Base-by-base conservation (phyloP, 768 basidiomycete genomes). In the Termitomyces sp. region DNA sequence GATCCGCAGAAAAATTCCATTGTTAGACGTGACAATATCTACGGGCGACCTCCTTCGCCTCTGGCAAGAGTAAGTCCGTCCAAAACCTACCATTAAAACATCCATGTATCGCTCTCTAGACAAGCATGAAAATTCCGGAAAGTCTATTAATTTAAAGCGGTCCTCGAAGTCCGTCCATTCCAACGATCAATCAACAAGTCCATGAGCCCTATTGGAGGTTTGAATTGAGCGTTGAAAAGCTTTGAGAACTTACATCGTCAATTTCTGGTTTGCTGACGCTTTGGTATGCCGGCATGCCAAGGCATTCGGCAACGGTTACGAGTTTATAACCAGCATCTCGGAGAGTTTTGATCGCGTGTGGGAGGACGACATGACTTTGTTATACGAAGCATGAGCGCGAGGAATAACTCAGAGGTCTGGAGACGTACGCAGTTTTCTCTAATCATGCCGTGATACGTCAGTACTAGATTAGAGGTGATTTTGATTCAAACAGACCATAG, bases 281-380 rank as follows among this genome's bases (percentile, higher is more conserved):
- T n/a, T 70, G 69, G 58, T 75, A 76, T 15, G 72, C 65, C 1
- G 57, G 51, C 43, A 58, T 51, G 15, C 71, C 72, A 8, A 77
- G 61, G 53, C 74, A 75, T 43, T 75, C 69, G 8, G 74, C 74
- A 28, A 77, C 55, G 10, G 73, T 73, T 44, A 77, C 75, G 28
- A 77, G 64, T 46, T 61, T 55, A 57, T 74, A 75, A 0, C 73
- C 73, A 32, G 68, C 68, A 15, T 47, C 58, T 55, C 68, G 56
- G 32, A 74, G 59, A 15, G 48, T 51, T 22, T 59, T 45, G 24
- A 73, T 68, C 30, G 68, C 71, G 42, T 66, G 65, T 0, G 69
- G 70, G 17, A 70, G 46, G 9, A 71, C 69, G 24, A 59, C 51
- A 34, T 48, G 45, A 19, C 55, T 55, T 58, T 21, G 6, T 5